Evolutionary conservation across 768 basidiomycete genomes (phyloP), one percentile per base, ranked within the genome.

Genomic region (Jaapia argillacea): DNA sequence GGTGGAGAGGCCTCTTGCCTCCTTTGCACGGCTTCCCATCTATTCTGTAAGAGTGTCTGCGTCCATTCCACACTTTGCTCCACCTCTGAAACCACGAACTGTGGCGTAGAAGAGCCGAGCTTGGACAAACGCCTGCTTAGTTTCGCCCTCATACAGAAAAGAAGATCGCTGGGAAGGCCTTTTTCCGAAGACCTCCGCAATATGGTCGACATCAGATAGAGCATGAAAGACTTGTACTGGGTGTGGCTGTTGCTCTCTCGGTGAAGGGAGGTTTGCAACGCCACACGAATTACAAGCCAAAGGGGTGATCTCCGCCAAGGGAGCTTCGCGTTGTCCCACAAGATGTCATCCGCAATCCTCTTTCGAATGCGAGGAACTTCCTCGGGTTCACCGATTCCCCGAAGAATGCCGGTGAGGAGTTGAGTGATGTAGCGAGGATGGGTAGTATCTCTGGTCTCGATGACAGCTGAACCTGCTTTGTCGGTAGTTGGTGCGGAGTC

Each of bases 251-350:
- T 21, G 66, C 45, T 1, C 60, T 62, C 36, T 68, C 66, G 13
- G 68, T 48, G 1, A 62, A 60, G 3, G 77, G 68, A 5, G 74
- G 68, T 25, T 72, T 53, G 10, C 72, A 51, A 3, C 75, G 64
- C 74, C 74, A 77, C 7, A n/a, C n/a, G n/a, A n/a, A n/a, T n/a
- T n/a, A n/a, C n/a, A n/a, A n/a, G n/a, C n/a, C n/a, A n/a, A n/a
- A 72, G 56, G 1, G 71, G 56, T 4, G 72, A 71, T 20, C 75
- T 61, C 22, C 76, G 57, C 74, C 74, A 77, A 12, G 59, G 75
- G 43, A 61, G 55, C 24, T 48, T 41, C 2, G 66, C 56, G 18
- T 58, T 45, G 3, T 59, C 31, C 67, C 70, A 70, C 2, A 70
- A 56, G 2, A 74, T 66, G 20, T 76, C 69, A 41, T 76, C 73